Percentiles rank a stretch among this genome's conserved stretches.
Evolutionary conservation across 441 rosid genomes (phyloP).

Genomic region (Arabidopsis hybrid): DNA sequence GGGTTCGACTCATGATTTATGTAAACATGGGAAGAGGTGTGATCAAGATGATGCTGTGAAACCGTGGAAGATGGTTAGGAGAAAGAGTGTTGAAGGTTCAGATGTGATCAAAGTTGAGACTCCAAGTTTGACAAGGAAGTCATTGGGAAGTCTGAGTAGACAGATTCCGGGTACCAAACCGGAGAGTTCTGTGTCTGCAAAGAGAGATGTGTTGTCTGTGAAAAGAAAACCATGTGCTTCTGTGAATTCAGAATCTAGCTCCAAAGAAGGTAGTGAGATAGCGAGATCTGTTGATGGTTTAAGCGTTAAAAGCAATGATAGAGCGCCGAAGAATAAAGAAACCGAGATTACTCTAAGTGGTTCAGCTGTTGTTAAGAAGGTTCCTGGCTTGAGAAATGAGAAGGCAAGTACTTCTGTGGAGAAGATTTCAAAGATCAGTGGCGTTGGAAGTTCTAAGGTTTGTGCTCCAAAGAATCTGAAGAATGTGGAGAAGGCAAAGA

Average conservation of each 20-base stretch:
- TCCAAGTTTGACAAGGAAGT: constrained; percentile 37
- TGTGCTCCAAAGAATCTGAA: constrained; percentile 36
- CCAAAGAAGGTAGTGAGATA: constrained; percentile 25
- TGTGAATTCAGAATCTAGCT: constrained; percentile 38
- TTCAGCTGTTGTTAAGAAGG: constrained; percentile 40
- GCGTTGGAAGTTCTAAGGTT: constrained; percentile 20
- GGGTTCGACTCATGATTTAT: constrained; percentile 64
- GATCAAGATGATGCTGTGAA: constrained; percentile 36
- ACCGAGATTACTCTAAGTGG: constrained; percentile 18
- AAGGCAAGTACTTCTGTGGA: no score
- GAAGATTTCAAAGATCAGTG: constrained; percentile 26
- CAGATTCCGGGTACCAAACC: constrained; percentile 28
- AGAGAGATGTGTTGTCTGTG: constrained; percentile 31
- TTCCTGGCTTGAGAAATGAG: not conserved
- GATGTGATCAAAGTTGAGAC: constrained; percentile 22
- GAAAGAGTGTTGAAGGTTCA: constrained; percentile 33
- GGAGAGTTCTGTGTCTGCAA: constrained; percentile 20
- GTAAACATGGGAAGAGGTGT: constrained; percentile 52
- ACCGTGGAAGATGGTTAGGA: constrained; percentile 29
- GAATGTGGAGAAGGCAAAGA: constrained; percentile 32
- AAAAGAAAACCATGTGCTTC: constrained; percentile 34
- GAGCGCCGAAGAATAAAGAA: constrained; percentile 26
- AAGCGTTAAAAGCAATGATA: constrained; percentile 34
- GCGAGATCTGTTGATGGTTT: constrained; percentile 32
- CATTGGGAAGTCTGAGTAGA: constrained; percentile 6